Evolutionary conservation across 208 protist genomes (phyloP).

Genomic region (Crithidia acanthocephali): DNA sequence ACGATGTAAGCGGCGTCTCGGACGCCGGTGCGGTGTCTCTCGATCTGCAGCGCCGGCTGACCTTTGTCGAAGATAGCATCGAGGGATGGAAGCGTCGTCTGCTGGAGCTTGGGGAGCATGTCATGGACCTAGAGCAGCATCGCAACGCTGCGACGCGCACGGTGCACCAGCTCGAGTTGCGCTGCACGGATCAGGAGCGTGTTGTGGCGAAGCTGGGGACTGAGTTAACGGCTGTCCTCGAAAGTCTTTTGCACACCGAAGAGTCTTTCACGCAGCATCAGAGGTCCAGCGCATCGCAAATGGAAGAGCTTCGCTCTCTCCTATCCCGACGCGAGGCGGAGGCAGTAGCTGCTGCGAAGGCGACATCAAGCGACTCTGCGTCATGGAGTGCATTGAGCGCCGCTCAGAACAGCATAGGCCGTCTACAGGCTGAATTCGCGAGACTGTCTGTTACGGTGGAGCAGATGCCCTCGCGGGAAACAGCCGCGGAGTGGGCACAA

Average conservation of each 20-base stretch:
- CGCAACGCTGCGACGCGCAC: conserved; percentile 6
- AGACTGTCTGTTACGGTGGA: conserved; percentile 2
- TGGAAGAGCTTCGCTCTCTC: conserved; percentile 12
- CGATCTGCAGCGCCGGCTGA: conserved; percentile 14
- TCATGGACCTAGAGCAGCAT: conserved; percentile 30
- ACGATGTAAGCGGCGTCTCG: conserved; percentile 3
- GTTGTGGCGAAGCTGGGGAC: conserved; percentile 28
- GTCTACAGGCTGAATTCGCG: background rate
- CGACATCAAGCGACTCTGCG: background rate
- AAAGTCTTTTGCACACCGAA: conserved; percentile 31
- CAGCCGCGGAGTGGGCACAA: background rate
- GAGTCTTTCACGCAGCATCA: conserved; percentile 26
- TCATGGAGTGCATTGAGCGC: background rate
- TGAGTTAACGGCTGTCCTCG: conserved; percentile 40
- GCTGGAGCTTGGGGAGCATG: conserved; percentile 26
- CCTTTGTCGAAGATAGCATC: conserved; percentile 19
- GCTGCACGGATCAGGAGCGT: conserved; percentile 23
- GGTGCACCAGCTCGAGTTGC: conserved; percentile 23
- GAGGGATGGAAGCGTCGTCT: conserved; percentile 33
- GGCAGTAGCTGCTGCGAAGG: background rate
- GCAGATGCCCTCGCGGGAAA: background rate
- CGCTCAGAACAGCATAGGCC: background rate
- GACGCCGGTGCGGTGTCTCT: background rate
- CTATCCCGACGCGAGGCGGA: background rate
- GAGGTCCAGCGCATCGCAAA: background rate